Evolutionary conservation across 352 stramenopile genomes (phyloP).

Genomic region (Pythium monospermum): DNA sequence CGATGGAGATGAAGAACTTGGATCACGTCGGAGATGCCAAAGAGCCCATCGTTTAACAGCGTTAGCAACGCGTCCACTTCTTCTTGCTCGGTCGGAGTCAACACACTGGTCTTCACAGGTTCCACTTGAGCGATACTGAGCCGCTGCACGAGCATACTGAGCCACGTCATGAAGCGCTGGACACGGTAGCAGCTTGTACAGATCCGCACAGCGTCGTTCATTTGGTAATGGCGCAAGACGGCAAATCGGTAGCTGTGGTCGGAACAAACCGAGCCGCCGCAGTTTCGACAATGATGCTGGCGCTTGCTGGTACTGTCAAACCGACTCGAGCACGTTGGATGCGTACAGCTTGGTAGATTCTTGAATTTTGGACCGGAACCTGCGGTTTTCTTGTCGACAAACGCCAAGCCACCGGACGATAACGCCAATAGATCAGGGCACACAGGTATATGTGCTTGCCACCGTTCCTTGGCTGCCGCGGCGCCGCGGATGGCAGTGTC

Average conservation of each 20-base stretch:
- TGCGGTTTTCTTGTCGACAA: slow-evolving; percentile 51
- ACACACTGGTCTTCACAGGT: slow-evolving; percentile 24
- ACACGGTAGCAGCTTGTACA: slow-evolving; percentile 75
- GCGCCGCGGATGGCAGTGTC: slow-evolving; percentile 45
- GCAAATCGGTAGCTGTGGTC: slow-evolving; percentile 75
- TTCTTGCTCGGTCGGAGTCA: slow-evolving; percentile 53
- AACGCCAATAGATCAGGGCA: slow-evolving; percentile 40
- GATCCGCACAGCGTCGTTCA: slow-evolving; percentile 56
- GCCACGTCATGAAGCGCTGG: slow-evolving; percentile 58
- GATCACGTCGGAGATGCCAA: slow-evolving; percentile 75
- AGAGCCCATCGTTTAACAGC: slow-evolving; percentile 45
- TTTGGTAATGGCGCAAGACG: slow-evolving; percentile 54
- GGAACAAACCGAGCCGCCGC: slow-evolving; percentile 69
- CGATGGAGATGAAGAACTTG: slow-evolving; percentile 79
- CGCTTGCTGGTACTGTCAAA: slow-evolving; percentile 69
- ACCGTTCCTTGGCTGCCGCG: slow-evolving; percentile 30
- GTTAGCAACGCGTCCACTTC: slow-evolving; percentile 48
- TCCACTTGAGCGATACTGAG: slow-evolving; percentile 47
- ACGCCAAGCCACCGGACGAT: slow-evolving; percentile 48
- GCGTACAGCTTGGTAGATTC: slow-evolving; percentile 46
- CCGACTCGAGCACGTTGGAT: slow-evolving; percentile 54
- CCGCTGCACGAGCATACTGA: slow-evolving; percentile 64
- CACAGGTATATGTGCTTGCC: slow-evolving; percentile 33
- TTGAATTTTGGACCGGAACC: slow-evolving; percentile 64
- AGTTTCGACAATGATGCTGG: slow-evolving; percentile 83